Evolutionary conservation across 768 basidiomycete species (phyloP).

Genomic region (Russula emetica): DNA sequence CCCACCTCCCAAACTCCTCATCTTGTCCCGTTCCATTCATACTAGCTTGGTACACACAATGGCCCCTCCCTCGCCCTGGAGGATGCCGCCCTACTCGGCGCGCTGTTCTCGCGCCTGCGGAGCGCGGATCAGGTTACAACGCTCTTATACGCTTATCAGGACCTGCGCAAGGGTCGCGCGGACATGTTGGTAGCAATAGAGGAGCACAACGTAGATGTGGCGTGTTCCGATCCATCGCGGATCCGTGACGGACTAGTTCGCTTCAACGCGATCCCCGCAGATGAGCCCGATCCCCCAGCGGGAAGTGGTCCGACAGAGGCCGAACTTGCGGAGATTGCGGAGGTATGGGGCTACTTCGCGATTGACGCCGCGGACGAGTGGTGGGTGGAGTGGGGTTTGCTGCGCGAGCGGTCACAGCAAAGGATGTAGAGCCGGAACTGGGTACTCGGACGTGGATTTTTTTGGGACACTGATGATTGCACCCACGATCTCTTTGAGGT

Average conservation of each 20-base stretch:
- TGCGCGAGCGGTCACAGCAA: conserved; percentile 19
- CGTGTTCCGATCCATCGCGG: conserved; percentile 2
- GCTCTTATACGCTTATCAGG: conserved; percentile 32
- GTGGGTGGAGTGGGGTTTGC: conserved; percentile 27
- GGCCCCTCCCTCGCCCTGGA: conserved; percentile 31
- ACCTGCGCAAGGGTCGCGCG: conserved; percentile 30
- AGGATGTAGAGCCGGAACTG: background rate
- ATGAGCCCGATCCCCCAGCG: background rate
- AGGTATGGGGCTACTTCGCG: conserved; percentile 25
- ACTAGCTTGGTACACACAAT: conserved; percentile 38
- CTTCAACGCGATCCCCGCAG: conserved; percentile 2
- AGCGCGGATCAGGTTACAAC: conserved; percentile 28
- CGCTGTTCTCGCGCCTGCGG: conserved; percentile 32
- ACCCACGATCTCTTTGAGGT: background rate
- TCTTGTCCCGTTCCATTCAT: background rate
- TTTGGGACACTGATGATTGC: background rate
- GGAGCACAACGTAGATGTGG: conserved; percentile 5
- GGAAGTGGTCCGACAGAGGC: conserved; percentile 11
- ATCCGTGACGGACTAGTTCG: conserved; percentile 19
- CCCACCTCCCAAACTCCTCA: background rate
- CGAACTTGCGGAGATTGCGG: conserved; percentile 19
- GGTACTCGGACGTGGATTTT: background rate
- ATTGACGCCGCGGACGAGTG: conserved; percentile 27
- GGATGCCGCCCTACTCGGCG: conserved; percentile 34
- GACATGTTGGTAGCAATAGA: conserved; percentile 7